Percentiles rank a stretch among this genome's conserved stretches.
Conservation (phyloP, 306 rosid genomes). For the Bauhinia variegata region DNA sequence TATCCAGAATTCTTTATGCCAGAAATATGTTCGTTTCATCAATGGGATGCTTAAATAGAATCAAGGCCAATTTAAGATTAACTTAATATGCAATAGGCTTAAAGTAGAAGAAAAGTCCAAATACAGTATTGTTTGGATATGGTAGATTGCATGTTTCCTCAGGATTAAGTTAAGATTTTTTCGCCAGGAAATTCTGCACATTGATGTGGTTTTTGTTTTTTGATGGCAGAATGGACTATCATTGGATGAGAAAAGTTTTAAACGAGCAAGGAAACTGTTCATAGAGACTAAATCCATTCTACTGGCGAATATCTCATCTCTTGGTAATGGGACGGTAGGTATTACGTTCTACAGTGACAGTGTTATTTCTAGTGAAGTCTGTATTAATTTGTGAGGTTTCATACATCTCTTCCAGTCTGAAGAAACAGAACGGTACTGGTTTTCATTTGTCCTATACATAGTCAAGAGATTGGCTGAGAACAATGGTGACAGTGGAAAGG, state of each 20-base stretch:
- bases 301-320: slow-evolving; percentile 53
- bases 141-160: not conserved
- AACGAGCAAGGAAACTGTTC: slow-evolving; percentile 63
- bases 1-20: not conserved
- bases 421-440: slow-evolving; percentile 88
- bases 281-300: slow-evolving; percentile 66
- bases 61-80: slow-evolving; percentile 1
- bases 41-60: not conserved
- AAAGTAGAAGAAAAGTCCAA: slow-evolving; percentile 10
- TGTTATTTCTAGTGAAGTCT: slow-evolving; percentile 6
- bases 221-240: slow-evolving; percentile 58
- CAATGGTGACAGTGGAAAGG: slow-evolving; percentile 42
- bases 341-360: not conserved
- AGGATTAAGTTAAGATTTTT: slow-evolving; percentile 3
- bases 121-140: slow-evolving; percentile 1
- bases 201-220: slow-evolving; percentile 13
- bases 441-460: slow-evolving; percentile 73
- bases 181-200: slow-evolving; percentile 10
- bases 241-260: slow-evolving; percentile 55
- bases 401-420: slow-evolving; percentile 60
- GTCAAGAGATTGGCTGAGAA: slow-evolving; percentile 64
- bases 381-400: slow-evolving; percentile 24
- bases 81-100: slow-evolving; percentile 5
- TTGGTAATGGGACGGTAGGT: slow-evolving; percentile 75
- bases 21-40: not conserved